Evolutionary conservation across 495 filamentous ascomycete genomes (phyloP).

Genomic region (Chaetomium cochliodes): DNA sequence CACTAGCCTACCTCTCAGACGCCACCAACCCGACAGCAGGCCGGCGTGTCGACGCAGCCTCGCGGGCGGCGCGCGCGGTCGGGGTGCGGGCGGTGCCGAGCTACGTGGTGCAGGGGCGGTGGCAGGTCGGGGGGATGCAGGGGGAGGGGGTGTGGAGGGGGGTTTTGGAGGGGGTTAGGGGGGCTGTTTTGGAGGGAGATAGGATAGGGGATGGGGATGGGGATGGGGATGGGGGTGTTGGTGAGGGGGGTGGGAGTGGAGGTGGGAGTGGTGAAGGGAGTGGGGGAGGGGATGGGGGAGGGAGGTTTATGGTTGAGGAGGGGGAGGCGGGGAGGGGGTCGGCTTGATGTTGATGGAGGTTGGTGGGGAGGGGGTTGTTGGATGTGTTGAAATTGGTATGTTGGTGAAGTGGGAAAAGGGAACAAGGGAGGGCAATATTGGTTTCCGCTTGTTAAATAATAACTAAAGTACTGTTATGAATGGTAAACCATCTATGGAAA

Average conservation of each 20-base stretch:
- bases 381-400: no score
- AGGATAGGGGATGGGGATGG: not conserved
- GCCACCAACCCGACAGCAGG: slow-evolving; percentile 46
- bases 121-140: slow-evolving; percentile 68
- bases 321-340: no score
- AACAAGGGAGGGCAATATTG: no score
- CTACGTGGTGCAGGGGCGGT: slow-evolving; percentile 66
- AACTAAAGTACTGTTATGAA: no score
- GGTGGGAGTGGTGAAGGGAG: no score
- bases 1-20: slow-evolving; percentile 58
- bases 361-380: no score
- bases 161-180: slow-evolving; percentile 39
- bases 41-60: slow-evolving; percentile 27
- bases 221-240: not conserved
- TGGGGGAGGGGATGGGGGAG: no score
- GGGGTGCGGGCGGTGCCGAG: slow-evolving; percentile 73
- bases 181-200: not conserved
- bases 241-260: not conserved
- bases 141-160: slow-evolving; percentile 44
- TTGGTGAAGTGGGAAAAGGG: no score
- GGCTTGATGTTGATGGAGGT: no score
- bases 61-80: slow-evolving; percentile 46
- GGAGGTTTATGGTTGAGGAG: no score
- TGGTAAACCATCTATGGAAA: not conserved
- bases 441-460: no score